Percentiles rank a stretch among this genome's conserved stretches.
phyloP scores from a whole-genome alignment of 2,329 filamentous ascomycete genomes.

The Penicillium brasilianum region DNA sequence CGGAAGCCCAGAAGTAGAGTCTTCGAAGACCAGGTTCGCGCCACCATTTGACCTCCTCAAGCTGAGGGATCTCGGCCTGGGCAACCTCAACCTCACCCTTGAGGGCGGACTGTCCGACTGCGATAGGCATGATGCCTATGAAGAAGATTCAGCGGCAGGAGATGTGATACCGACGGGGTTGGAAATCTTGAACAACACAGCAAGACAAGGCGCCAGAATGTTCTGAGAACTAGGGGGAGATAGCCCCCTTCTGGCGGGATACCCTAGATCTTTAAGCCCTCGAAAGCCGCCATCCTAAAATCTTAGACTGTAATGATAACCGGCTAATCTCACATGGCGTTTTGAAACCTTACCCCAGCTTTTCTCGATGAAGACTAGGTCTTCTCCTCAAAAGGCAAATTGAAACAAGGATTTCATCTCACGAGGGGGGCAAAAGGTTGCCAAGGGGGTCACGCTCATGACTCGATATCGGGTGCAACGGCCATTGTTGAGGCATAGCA shows the following conservation, averaged over 20 bases:
- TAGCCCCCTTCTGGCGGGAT: not conserved
- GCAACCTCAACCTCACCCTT: slow-evolving; percentile 22
- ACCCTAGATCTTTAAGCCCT: slow-evolving; percentile 14
- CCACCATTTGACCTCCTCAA: slow-evolving; percentile 63
- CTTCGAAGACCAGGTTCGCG: slow-evolving; percentile 62
- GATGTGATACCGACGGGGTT: not conserved
- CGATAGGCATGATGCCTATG: slow-evolving; percentile 19
- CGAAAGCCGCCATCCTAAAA: slow-evolving; percentile 9
- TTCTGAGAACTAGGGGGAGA: not conserved
- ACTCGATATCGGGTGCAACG: not conserved
- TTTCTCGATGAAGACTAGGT: not conserved
- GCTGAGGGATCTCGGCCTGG: slow-evolving; percentile 52
- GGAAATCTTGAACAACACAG: not conserved
- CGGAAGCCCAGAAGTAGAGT: slow-evolving; percentile 59
- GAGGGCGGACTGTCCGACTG: slow-evolving; percentile 20
- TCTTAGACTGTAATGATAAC: slow-evolving; percentile 6
- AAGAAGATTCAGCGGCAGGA: not conserved
- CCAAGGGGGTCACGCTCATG: not conserved
- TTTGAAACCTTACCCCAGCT: slow-evolving; percentile 17
- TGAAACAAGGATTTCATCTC: not conserved
- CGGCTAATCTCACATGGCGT: slow-evolving; percentile 12
- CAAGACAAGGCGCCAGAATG: not conserved
- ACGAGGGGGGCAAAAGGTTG: not conserved
- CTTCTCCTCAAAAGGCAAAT: not conserved
- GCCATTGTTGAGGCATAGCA: not conserved